These are phyloP conservation scores for Sporothrix euskadiensis DNA, from an alignment of 2,329 filamentous ascomycete genomes.

Conservation along the genomic window DNA sequence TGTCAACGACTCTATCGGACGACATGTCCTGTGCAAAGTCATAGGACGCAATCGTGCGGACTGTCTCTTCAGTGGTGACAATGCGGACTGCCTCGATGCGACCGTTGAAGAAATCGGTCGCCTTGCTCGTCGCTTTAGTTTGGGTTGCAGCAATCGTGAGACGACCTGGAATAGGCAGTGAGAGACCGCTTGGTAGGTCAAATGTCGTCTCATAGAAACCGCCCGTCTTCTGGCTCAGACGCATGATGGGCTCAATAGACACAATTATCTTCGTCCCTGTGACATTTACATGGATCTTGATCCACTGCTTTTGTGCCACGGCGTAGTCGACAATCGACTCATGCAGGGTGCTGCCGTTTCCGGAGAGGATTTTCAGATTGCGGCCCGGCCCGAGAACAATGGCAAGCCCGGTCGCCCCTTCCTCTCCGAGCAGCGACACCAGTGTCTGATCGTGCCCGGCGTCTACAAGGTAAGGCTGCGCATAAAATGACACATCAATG, in stretches of 20 bases:
- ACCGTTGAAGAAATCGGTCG: conserved; percentile 25
- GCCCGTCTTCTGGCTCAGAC: background rate
- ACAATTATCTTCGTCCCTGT: background rate
- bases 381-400: background rate
- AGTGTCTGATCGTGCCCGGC: background rate
- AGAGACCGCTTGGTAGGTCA: background rate
- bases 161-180: background rate
- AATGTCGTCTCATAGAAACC: background rate
- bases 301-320: background rate
- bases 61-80: background rate
- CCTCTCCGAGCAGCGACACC: background rate
- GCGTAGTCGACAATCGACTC: background rate
- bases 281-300: background rate
- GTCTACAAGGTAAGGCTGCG: background rate
- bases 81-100: conserved; percentile 13
- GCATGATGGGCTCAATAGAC: background rate
- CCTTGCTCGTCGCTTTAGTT: background rate
- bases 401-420: background rate
- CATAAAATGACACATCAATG: background rate
- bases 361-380: background rate
- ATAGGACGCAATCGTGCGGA: background rate
- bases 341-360: background rate
- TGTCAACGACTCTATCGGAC: conserved; percentile 12
- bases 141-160: background rate
- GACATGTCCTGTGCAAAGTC: conserved; percentile 22